These are phyloP conservation scores for Tripidium arundinaceum DNA, from an alignment of 202 grass and related monocot genomes.

Conservation along the genomic window DNA sequence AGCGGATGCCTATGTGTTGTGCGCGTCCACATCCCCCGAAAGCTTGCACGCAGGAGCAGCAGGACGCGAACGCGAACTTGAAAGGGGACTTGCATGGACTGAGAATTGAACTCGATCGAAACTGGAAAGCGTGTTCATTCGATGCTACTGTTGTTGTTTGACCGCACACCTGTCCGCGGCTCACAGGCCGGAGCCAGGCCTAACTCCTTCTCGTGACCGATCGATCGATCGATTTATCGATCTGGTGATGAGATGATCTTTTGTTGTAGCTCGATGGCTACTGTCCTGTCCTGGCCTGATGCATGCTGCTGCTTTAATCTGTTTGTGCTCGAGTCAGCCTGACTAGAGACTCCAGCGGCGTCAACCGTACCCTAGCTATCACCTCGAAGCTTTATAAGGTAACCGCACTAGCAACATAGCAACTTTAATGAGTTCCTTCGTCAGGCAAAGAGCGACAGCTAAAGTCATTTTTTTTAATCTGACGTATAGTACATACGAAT, in stretches of 20 bases:
- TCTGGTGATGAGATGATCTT: no score
- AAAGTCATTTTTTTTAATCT: neutral
- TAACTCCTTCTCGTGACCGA: no score
- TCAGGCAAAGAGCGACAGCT: neutral
- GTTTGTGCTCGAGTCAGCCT: constrained; percentile 34
- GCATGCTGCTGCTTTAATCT: neutral
- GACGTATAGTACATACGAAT: neutral
- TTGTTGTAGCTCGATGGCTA: neutral
- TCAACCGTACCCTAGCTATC: constrained; percentile 39
- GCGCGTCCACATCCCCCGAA: constrained; percentile 41
- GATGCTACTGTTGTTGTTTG: constrained; percentile 36
- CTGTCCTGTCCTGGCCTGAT: neutral
- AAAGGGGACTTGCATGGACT: neutral
- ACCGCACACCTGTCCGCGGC: constrained; percentile 30
- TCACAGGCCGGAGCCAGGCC: constrained; percentile 31
- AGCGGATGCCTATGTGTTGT: neutral
- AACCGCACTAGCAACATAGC: neutral
- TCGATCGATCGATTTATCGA: no score
- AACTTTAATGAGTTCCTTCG: neutral
- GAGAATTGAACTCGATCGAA: neutral
- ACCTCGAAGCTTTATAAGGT: constrained; percentile 19
- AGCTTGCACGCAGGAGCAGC: neutral
- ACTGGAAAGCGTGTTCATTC: neutral
- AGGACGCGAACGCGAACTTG: neutral
- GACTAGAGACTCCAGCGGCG: constrained; percentile 29